These are phyloP conservation scores for Zygosaccharomyces kombuchaensis DNA, from an alignment of 805 yeast species.

Conservation along the genomic window DNA sequence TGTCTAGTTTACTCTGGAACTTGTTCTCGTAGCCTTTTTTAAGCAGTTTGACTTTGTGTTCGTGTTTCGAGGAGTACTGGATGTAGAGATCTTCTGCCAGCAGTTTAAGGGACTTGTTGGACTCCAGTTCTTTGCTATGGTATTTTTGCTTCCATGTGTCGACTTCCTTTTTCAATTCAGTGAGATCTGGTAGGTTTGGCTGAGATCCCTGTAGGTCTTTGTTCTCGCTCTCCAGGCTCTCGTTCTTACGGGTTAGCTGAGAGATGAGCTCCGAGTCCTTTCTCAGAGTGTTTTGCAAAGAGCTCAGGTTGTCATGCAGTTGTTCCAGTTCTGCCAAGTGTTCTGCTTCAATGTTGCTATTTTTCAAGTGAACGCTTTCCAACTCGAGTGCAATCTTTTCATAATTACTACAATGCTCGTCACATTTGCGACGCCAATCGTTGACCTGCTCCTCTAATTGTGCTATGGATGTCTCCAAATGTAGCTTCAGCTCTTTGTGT, in stretches of 20 bases:
- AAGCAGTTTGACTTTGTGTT: constrained; percentile 58
- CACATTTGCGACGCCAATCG: constrained; percentile 23
- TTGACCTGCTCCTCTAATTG: constrained; percentile 31
- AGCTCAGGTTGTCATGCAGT: constrained; percentile 35
- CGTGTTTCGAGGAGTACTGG: constrained; percentile 75
- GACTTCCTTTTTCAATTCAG: constrained; percentile 24
- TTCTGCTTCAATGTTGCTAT: constrained; percentile 32
- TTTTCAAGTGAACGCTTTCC: constrained; percentile 29
- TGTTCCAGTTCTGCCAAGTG: constrained; percentile 37
- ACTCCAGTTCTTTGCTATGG: constrained; percentile 41
- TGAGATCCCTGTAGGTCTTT: constrained; percentile 19
- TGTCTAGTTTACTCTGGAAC: constrained; percentile 44
- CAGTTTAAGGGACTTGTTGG: constrained; percentile 53
- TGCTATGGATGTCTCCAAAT: constrained; percentile 31
- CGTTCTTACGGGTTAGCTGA: constrained; percentile 29
- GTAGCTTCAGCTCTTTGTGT: constrained; percentile 28
- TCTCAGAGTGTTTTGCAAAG: constrained; percentile 32
- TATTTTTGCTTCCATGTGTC: constrained; percentile 35
- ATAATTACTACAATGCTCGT: constrained; percentile 16
- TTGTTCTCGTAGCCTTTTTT: constrained; percentile 56
- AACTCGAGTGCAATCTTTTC: constrained; percentile 22
- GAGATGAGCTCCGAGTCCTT: constrained; percentile 28
- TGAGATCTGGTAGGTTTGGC: background rate
- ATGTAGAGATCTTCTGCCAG: constrained; percentile 66
- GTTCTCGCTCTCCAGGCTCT: constrained; percentile 23